Evolutionary conservation across 1,139 yeast species (phyloP), one percentile per base, ranked within the genome.

Genomic region (Lodderomyces parapsilosis): DNA sequence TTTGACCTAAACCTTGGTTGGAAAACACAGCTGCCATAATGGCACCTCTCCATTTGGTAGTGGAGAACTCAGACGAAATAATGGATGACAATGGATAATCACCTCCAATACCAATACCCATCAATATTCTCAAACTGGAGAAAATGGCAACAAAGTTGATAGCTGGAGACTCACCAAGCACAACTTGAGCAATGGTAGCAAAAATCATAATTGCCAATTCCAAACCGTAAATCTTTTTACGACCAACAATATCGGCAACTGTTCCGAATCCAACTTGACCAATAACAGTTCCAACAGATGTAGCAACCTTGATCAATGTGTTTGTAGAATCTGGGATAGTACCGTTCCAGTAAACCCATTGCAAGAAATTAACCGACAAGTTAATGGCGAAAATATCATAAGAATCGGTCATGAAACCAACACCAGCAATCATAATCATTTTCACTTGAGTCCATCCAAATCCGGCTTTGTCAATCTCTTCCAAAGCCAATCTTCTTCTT

Each of bases 91-190:
- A 81, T 57, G 99, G 99, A 70, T 93, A 93, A 71, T 93, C 99
- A 78, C 98, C 99, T 74, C 99, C 99, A 59, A 93, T 94, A 82
- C 99, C 99, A 57, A 93, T 83, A 74, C 96, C 96, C 88, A 83
- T 83, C 49, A 86, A 60, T 52, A 87, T 81, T 79, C 96, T 83
- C 67, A 81, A 81, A 55, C 84, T 81, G n/a, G 83, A 68, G 51
- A 87, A 74, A 43, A 86, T 74, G 42, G 91, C 95, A 40, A 80
- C 80, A 57, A 87, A 85, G 62, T 74, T 76, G 50, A 87, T 66
- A 49, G 85, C 91, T 25, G 87, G 80, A 22, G 94, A 78, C 6
- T 64, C 53, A 57, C 94, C 95, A 43, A 84, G 54, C 49, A 78
- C 66, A 76, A 84, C 86, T 75, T 81, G 96, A 61, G 87, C 71